Evolutionary conservation across 2,329 filamentous ascomycete species (phyloP), one percentile per base, ranked within the genome.

Genomic region (Ramichloridium luteum): DNA sequence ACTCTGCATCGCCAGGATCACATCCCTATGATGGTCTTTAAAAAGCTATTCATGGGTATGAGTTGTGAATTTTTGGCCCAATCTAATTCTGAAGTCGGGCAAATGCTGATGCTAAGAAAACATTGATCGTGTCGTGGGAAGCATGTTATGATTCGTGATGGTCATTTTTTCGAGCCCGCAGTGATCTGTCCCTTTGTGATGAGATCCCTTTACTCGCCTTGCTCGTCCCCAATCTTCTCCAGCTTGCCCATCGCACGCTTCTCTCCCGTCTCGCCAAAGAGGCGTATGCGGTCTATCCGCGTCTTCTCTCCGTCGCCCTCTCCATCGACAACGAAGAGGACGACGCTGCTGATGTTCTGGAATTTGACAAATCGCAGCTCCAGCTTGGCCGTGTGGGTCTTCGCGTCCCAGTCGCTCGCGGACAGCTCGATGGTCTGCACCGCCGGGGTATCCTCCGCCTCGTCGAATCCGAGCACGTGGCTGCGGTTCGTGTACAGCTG

Each of bases 211-310:
- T 62, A 76, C 55, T 77, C 70, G 32, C 74, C 74, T 16, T 63
- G 57, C 53, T 82, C 78, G 46, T 92, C 80, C 10, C 77, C 83
- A 53, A 94, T 73, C 74, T 96, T 96, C 68, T 96, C 84, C 44
- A 98, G 64, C 67, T 92, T 93, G 45, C 86, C 88, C 73, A 85
- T 83, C 35, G 90, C 81, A 38, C 85, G 72, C 71, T 92, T 93
- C 66, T 93, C 78, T 10, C 90, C 88, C 11, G 75, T 72, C 58
- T 96, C 88, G 16, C 90, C 90, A 51, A 96, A 77, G 34, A 96
- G 65, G 46, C 74, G 69, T 43, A 90, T 59, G 31, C 82, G 69
- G 58, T 90, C 82, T 30, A 98, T 58, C 35, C 90, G 76, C 36
- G 90, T 78, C 64, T 82, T 86, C 54, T 96, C 86, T 26, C 77